phyloP scores from a whole-genome alignment of 306 rosid species.

The Citrullus amarus region DNA sequence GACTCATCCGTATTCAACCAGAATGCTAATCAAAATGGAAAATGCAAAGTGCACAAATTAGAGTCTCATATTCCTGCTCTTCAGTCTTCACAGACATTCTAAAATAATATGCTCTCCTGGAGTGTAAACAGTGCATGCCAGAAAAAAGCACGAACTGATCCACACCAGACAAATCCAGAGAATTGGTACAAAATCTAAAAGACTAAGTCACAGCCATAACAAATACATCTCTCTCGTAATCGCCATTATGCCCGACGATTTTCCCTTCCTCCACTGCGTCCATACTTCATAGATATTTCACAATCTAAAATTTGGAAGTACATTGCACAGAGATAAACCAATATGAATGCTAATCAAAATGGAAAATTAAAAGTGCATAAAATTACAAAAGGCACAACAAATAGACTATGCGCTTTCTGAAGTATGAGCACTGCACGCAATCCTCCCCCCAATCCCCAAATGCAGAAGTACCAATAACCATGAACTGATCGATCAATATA shows the following conservation, averaged over 20 bases:
- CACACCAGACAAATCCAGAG: background rate
- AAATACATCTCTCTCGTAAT: background rate
- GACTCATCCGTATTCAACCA: slow-evolving; percentile 32
- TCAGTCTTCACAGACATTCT: background rate
- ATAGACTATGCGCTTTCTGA: background rate
- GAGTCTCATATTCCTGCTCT: background rate
- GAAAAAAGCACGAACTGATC: background rate
- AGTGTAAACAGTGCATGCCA: background rate
- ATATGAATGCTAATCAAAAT: background rate
- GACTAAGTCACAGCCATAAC: background rate
- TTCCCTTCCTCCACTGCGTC: background rate
- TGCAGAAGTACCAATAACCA: background rate
- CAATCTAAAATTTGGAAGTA: background rate
- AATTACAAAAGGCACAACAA: background rate
- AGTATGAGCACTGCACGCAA: background rate
- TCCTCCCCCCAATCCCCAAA: background rate
- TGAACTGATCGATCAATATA: background rate
- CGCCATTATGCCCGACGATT: background rate
- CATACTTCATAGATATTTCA: background rate
- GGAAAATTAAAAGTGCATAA: background rate
- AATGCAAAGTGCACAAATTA: background rate
- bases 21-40: slow-evolving; percentile 1
- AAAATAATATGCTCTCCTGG: background rate
- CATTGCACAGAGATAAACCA: background rate
- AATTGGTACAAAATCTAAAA: background rate